Evolutionary conservation across 176 grass and related monocot genomes (phyloP), one percentile per base, ranked within the genome.

Genomic region (Cenchrus purpureus): DNA sequence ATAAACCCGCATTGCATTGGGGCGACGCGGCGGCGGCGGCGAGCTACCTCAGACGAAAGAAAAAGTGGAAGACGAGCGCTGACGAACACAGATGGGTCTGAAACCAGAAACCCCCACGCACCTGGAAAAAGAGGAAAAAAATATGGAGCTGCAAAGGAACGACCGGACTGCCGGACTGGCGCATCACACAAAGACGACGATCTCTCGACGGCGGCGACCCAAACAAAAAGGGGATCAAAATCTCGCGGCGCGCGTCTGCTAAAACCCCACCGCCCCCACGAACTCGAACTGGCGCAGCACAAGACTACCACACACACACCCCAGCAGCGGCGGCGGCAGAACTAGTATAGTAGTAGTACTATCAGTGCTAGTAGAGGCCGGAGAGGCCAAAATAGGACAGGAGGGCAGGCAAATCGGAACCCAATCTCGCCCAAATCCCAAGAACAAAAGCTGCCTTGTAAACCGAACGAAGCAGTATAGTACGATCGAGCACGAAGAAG

Each of bases 361-460:
- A 25, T 25, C 25, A 25, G 25, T 25, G 25, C 25, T 25, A 25
- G 51, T 7, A 19, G 1, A 69, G 0, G 25, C 25, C 25, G 25
- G 45, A 46, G 12, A 25, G 46, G 20, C 12, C 14, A 85, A 73
- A 86, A 56, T 65, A 54, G 42, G 64, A 62, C 43, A 52, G 28
- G 51, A 25, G 12, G 20, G 0, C 37, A 25, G 25, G 58, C 66
- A 74, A 25, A 56, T 11, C 11, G 55, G 81, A 75, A 78, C 40
- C 40, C 15, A 8, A 75, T 49, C 51, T 84, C 66, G 12, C 46
- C 32, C 70, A 75, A 25, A 68, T 74, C 70, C 42, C 85, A 48
- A 68, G 12, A 15, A 20, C 17, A 45, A 40, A 66, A 15, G 10
- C 56, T 10, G 14, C 42, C 55, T 49, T 12, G 16, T 8, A 74